Evolutionary conservation across 768 basidiomycete genomes (phyloP), one percentile per base, ranked within the genome.

Genomic region (Termitomyces titanicus): DNA sequence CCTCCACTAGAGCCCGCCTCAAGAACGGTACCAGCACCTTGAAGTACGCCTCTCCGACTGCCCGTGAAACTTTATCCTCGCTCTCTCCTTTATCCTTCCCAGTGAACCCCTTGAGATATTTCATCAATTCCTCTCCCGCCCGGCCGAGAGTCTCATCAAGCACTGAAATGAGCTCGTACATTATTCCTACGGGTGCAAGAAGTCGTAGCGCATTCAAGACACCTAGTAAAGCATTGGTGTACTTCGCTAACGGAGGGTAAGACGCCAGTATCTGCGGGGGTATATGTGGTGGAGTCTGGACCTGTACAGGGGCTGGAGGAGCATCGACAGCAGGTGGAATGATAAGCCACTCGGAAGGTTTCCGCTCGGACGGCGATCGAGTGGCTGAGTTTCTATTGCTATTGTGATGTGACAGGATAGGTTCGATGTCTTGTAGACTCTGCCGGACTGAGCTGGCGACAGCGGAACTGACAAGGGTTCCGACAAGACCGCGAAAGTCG

Each of bases 151-250:
- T 72, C 3, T 63, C 67, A 47, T 88, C 85, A 22, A 91, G 71
- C n/a, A 74, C 70, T 0, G 61, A 61, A 1, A 74, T 63, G 10
- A 92, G 71, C n/a, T 78, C 74, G 0, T 64, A 61, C 44, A 84
- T 64, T n/a, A 88, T 75, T 11, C 74, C 75, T 12, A 81, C 71
- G 2, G 93, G 92, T 3, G 89, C 89, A 12, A 96, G 81, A 11
- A 93, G 75, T 3, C 95, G 86, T 20, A 98, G 73, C 2, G 84
- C 79, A 67, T 98, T 98, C 42, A 98, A 72, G 1, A 86, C 77
- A 5, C 81, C 77, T 3, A 94, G 74, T 22, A 93, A 70, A 3
- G 83, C 79, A 64, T 98, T 97, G 39, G 86, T 79, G 55, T 82
- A 79, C 38, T 77, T 70, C 2, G 92, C 94, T 2, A 96, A 74